Percentiles rank a stretch among this genome's conserved stretches.
phyloP scores from a whole-genome alignment of 108 stramenopile genomes.

The Cyclostephanos invisitatus region DNA sequence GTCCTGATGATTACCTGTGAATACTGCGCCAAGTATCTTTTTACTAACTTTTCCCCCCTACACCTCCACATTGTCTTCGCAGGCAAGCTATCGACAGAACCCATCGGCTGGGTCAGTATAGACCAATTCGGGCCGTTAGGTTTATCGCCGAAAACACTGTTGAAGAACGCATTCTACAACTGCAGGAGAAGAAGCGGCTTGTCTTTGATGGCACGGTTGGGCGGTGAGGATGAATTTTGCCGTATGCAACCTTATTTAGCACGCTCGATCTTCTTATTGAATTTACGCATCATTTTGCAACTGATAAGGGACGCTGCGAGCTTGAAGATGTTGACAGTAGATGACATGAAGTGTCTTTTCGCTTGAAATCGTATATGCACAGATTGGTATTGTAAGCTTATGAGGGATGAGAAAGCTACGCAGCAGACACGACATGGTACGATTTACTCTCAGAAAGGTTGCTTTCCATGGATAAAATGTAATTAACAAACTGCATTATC shows the following conservation, averaged over 20 bases:
- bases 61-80: neutral
- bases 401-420: too few relatives aligned
- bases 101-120: conserved; percentile 94
- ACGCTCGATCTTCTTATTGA: neutral
- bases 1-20: neutral
- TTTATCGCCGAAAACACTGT: conserved; percentile 97
- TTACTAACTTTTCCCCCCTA: neutral
- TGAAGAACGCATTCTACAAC: conserved; percentile 95
- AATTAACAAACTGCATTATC: too few relatives aligned
- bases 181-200: conserved; percentile 96
- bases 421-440: too few relatives aligned
- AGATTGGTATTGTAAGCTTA: too few relatives aligned
- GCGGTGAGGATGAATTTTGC: conserved; percentile 22
- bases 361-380: conserved; percentile 39
- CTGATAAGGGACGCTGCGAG: conserved; percentile 74
- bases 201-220: conserved; percentile 98
- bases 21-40: neutral
- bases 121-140: conserved; percentile 92
- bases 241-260: neutral
- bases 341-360: conserved; percentile 89
- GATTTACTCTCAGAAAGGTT: too few relatives aligned
- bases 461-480: too few relatives aligned
- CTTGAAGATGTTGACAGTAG: conserved; percentile 84
- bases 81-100: conserved; percentile 98
- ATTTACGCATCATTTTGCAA: neutral